Percentiles rank a stretch among this genome's conserved stretches.
Conservation (phyloP, 768 basidiomycete genomes). For the Bullera alba region DNA sequence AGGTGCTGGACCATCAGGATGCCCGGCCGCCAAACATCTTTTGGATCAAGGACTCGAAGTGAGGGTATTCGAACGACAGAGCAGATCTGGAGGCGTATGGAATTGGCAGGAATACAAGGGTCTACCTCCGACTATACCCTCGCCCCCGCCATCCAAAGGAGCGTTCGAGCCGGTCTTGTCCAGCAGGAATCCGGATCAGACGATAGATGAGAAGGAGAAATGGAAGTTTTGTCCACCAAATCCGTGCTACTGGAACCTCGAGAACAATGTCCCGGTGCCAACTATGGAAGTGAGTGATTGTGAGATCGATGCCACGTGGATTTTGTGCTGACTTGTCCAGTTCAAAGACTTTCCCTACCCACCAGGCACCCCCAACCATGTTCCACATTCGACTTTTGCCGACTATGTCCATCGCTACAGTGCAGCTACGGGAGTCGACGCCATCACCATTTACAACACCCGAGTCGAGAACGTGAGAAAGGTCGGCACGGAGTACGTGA, state of each 20-base stretch:
- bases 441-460: slow-evolving; percentile 52
- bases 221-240: slow-evolving; percentile 24
- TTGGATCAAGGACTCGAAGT: slow-evolving; percentile 25
- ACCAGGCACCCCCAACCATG: slow-evolving; percentile 12
- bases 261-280: slow-evolving; percentile 28
- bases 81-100: slow-evolving; percentile 26
- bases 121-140: slow-evolving; percentile 16
- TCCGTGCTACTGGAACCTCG: slow-evolving; percentile 24
- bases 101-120: slow-evolving; percentile 10
- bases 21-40: slow-evolving; percentile 22
- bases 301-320: not conserved
- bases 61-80: slow-evolving; percentile 26
- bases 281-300: slow-evolving; percentile 17
- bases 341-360: slow-evolving; percentile 32
- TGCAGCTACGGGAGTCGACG: slow-evolving; percentile 49
- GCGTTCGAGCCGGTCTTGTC: slow-evolving; percentile 14
- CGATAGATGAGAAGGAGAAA: not conserved
- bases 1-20: slow-evolving; percentile 30
- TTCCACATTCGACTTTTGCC: slow-evolving; percentile 44
- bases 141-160: slow-evolving; percentile 25
- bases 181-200: slow-evolving; percentile 2
- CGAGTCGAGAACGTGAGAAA: slow-evolving; percentile 53
- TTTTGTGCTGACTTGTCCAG: slow-evolving; percentile 1
- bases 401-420: slow-evolving; percentile 50
- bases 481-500: slow-evolving; percentile 9